Evolutionary conservation across 139 green algal species (phyloP), one percentile per base, ranked within the genome.

Genomic region (Coelastrella sp.): DNA sequence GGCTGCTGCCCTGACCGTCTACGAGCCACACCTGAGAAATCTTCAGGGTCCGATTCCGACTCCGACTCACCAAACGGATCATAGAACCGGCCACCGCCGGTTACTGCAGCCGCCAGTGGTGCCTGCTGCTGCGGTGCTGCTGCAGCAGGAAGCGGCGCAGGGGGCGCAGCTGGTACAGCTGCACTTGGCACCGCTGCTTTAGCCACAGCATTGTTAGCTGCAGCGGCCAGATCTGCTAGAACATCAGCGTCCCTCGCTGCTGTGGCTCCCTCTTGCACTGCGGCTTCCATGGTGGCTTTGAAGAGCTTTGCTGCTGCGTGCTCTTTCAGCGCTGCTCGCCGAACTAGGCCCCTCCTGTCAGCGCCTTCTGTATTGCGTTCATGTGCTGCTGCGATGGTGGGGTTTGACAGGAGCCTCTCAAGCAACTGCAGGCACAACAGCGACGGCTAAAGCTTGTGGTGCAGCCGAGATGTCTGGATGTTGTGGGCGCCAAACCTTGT

Each of bases 401-500:
- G 22, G 82, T 98, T 96, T n/a, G 65, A 11, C 47, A 98, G 90
- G 71, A 99, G 93, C 59, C 89, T 89, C 20, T 94, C 85, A 22
- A 99, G 94, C 56, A 91, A 65, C 87, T 91, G 47, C 20, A 80
- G 19, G 7, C 6, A 60, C 22, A 80, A 60, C 74, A 60, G 13
- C 6, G 5, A 80, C 73, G 60, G 16, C 0, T 3, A 32, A 8
- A n/a, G 54, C 5, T 19, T 19, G 61, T 13, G 11, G 10, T 71
- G 10, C 61, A 71, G 10, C 11, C 11, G 61, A 71, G 61, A 13
- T 71, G 11, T 71, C 61, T 19, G 11, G 61, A 71, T 13, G 11
- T 71, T 10, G 11, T 10, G 61, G 3, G 32, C 32, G 32, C 1
- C 32, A 47, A 47, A 47, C 32, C 32, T 47, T 47, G 32, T 47